phyloP scores from a whole-genome alignment of 1,284 basidiomycete species.

The Apiotrichum laibachii region DNA sequence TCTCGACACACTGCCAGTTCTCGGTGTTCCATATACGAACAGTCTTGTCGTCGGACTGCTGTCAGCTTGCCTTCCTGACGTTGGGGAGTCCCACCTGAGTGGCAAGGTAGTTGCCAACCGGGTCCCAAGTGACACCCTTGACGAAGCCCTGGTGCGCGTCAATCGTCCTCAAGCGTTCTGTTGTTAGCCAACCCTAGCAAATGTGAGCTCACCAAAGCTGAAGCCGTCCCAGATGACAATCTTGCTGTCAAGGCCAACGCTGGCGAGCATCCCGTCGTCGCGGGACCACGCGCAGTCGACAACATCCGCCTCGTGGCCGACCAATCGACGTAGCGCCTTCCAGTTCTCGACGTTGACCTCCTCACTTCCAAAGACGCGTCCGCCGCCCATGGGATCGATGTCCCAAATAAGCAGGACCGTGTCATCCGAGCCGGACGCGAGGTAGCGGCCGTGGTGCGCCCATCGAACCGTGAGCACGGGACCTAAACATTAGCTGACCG shows the following conservation, averaged over 20 bases:
- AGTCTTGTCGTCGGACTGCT: constrained; percentile 87
- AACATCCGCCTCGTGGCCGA: constrained; percentile 96
- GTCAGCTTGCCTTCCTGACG: neutral
- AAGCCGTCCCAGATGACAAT: constrained; percentile 90
- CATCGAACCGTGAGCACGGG: constrained; percentile 92
- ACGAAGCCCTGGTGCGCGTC: constrained; percentile 93
- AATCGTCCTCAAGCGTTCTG: constrained; percentile 77
- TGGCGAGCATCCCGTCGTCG: constrained; percentile 85
- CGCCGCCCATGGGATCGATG: constrained; percentile 77
- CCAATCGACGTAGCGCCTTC: constrained; percentile 86
- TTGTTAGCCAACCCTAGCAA: neutral
- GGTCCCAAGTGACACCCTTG: constrained; percentile 98
- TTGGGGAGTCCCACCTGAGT: constrained; percentile 57
- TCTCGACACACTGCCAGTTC: constrained; percentile 83
- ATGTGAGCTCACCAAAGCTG: constrained; percentile 64
- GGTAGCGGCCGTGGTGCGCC: constrained; percentile 89
- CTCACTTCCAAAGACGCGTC: constrained; percentile 85
- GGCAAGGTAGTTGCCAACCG: constrained; percentile 91
- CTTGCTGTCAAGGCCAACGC: constrained; percentile 86
- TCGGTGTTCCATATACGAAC: constrained; percentile 95
- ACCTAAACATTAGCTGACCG: constrained; percentile 49
- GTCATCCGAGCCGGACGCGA: constrained; percentile 96
- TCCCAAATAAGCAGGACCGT: constrained; percentile 96
- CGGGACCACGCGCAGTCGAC: constrained; percentile 94
- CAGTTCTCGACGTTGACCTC: constrained; percentile 96